A percentile compares a stretch with the other conserved stretches of the same genome.
Conservation (phyloP, 139 green algal species). For the Coccomyxa sp. region DNA sequence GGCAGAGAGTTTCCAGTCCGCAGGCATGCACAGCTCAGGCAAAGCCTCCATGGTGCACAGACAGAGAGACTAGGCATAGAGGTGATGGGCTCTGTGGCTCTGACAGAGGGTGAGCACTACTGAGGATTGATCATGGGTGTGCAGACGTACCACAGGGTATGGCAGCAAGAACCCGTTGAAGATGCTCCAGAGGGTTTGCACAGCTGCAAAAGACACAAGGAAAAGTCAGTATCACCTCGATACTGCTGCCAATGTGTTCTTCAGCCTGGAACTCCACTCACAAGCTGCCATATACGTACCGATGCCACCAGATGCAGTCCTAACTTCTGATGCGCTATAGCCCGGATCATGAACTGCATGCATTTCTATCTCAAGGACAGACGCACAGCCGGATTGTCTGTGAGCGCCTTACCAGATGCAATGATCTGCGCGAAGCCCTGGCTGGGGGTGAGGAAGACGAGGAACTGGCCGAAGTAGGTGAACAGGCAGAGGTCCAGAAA, state of each 20-base stretch:
- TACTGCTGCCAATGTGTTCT: too few species aligned
- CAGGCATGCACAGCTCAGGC: too few species aligned
- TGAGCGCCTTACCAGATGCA: not conserved
- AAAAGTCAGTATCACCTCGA: not conserved
- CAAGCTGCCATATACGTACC: too few species aligned
- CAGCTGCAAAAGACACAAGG: conserved; percentile 3
- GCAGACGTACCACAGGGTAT: conserved; percentile 32
- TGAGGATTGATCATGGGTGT: not conserved
- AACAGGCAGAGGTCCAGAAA: conserved; percentile 16
- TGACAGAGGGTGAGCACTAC: too few species aligned
- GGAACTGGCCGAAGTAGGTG: conserved; percentile 25
- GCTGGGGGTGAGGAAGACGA: conserved; percentile 28
- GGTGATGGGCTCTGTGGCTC: too few species aligned
- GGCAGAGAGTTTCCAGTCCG: too few species aligned
- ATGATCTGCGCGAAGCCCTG: conserved; percentile 6
- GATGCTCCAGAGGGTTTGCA: conserved; percentile 40
- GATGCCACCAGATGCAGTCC: not conserved
- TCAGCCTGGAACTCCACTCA: too few species aligned
- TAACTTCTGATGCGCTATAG: not conserved
- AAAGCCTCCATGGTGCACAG: too few species aligned
- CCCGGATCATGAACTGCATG: not conserved
- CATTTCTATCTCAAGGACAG: not conserved
- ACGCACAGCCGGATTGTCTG: not conserved
- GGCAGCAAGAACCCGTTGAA: conserved; percentile 77
- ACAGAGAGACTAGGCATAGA: too few species aligned